A percentile compares a stretch with the other conserved stretches of the same genome.
Conservation (phyloP, 176 grass and related monocot species). For the Phyllostachys edulis region DNA sequence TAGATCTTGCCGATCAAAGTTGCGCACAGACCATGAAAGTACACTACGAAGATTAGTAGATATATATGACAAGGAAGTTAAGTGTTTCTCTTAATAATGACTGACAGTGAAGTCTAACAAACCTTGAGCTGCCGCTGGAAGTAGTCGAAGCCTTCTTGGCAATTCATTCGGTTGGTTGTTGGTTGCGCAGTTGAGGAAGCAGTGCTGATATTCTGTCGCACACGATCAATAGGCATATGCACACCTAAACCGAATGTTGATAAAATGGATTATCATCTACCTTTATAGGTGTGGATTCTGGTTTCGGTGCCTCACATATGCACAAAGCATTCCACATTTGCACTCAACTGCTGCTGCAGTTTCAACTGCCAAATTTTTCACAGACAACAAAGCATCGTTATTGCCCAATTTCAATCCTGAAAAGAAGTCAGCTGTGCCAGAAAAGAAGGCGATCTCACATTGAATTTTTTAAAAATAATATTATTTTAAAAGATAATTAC, state of each 20-base stretch:
- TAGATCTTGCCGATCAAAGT: not conserved
- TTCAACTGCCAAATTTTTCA: conserved; percentile 24
- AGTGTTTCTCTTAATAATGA: not conserved
- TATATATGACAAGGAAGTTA: not conserved
- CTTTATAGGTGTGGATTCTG: conserved; percentile 53
- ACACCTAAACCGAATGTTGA: not conserved
- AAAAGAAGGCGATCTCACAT: conserved; percentile 8
- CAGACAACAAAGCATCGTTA: conserved; percentile 36
- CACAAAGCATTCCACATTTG: conserved; percentile 98
- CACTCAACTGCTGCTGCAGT: conserved; percentile 46
- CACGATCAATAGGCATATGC: not conserved
- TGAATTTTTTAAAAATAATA: too few species aligned
- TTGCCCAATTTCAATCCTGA: conserved; percentile 70
- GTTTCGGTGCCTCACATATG: conserved; percentile 84
- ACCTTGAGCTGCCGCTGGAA: conserved; percentile 89
- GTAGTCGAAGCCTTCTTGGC: conserved; percentile 57
- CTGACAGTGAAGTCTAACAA: conserved; percentile 1
- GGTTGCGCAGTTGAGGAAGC: conserved; percentile 48
- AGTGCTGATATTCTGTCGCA: conserved; percentile 44
- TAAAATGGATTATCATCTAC: conserved; percentile 32
- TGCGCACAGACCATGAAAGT: not conserved
- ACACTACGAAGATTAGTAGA: conserved; percentile 6
- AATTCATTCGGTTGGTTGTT: conserved; percentile 41
- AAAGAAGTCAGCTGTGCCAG: conserved; percentile 48
- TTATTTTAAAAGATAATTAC: too few species aligned